Evolutionary conservation across 208 protist genomes (phyloP).

Genomic region (Wallacemonas collosoma): DNA sequence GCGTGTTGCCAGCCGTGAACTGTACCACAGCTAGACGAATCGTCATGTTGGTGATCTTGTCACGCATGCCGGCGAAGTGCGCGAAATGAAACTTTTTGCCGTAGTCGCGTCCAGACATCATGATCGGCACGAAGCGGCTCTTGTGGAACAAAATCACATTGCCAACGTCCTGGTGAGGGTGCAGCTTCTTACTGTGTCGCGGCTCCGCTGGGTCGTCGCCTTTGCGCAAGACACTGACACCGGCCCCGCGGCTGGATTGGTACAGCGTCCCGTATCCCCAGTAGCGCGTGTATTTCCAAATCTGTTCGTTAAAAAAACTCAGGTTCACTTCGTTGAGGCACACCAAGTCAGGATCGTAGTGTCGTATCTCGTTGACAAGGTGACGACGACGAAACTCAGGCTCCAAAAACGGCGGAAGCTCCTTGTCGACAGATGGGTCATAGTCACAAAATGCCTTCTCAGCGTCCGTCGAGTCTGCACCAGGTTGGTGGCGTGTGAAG

Average conservation of each 20-base stretch:
- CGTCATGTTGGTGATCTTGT: slow-evolving; percentile 86
- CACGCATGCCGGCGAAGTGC: slow-evolving; percentile 71
- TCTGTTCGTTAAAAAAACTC: slow-evolving; percentile 60
- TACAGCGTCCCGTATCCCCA: slow-evolving; percentile 82
- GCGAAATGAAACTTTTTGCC: slow-evolving; percentile 68
- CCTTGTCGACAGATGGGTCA: slow-evolving; percentile 41
- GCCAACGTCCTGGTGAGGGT: slow-evolving; percentile 74
- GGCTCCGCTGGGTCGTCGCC: slow-evolving; percentile 45
- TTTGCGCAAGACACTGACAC: slow-evolving; percentile 50
- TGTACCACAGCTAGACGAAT: slow-evolving; percentile 71
- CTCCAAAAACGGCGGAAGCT: slow-evolving; percentile 67
- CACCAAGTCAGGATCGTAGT: slow-evolving; percentile 83
- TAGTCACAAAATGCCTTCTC: slow-evolving; percentile 52
- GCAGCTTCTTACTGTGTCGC: slow-evolving; percentile 52
- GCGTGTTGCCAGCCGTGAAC: slow-evolving; percentile 67
- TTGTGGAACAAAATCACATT: slow-evolving; percentile 90
- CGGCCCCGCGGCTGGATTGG: slow-evolving; percentile 72
- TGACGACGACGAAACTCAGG: slow-evolving; percentile 58
- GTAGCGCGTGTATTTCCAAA: slow-evolving; percentile 74
- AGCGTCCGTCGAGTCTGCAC: not conserved
- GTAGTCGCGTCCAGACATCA: slow-evolving; percentile 77
- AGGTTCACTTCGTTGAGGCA: slow-evolving; percentile 85
- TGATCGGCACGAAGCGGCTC: slow-evolving; percentile 74
- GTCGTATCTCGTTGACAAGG: slow-evolving; percentile 54
- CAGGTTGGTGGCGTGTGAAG: slow-evolving; percentile 39